Percentiles rank a stretch among this genome's conserved stretches.
These are phyloP conservation scores for Nakazawaea anatomiae DNA, from an alignment of 805 yeast genomes.

Conservation along the genomic window DNA sequence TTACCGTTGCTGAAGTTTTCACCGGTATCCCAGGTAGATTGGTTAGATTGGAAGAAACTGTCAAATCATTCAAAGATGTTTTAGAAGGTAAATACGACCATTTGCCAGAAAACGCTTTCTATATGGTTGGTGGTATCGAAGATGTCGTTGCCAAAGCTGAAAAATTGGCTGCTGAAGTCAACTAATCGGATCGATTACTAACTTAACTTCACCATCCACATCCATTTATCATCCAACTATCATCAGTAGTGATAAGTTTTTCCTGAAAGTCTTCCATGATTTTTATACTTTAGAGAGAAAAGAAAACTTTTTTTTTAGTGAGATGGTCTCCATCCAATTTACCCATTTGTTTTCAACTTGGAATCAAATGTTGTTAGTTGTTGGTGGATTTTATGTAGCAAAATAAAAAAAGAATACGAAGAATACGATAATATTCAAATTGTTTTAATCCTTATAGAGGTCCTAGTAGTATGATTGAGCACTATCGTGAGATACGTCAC, in stretches of 20 bases:
- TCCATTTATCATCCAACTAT: too few relatives aligned
- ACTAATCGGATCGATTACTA: slow-evolving; percentile 19
- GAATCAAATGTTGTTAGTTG: too few relatives aligned
- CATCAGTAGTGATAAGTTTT: too few relatives aligned
- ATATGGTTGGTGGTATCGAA: slow-evolving; percentile 99
- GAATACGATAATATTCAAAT: slow-evolving; percentile 9
- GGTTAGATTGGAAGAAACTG: slow-evolving; percentile 94
- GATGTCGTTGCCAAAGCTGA: slow-evolving; percentile 99
- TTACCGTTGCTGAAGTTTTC: slow-evolving; percentile 99
- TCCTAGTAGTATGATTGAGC: too few relatives aligned
- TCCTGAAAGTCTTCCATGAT: neutral
- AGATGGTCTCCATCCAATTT: neutral
- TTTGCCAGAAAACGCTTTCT: slow-evolving; percentile 99
- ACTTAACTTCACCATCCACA: neutral
- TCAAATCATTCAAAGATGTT: slow-evolving; percentile 92
- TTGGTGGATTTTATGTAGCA: neutral
- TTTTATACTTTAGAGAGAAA: neutral
- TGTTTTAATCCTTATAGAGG: too few relatives aligned
- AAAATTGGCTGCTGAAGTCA: slow-evolving; percentile 92
- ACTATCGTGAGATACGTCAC: too few relatives aligned
- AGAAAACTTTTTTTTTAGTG: neutral
- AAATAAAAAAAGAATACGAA: slow-evolving; percentile 4
- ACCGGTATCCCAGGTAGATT: slow-evolving; percentile 99
- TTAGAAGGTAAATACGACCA: slow-evolving; percentile 98
- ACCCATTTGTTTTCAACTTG: neutral